Base-by-base conservation (phyloP, 2,329 filamentous ascomycete species). In the Colletotrichum sansevieriae region DNA sequence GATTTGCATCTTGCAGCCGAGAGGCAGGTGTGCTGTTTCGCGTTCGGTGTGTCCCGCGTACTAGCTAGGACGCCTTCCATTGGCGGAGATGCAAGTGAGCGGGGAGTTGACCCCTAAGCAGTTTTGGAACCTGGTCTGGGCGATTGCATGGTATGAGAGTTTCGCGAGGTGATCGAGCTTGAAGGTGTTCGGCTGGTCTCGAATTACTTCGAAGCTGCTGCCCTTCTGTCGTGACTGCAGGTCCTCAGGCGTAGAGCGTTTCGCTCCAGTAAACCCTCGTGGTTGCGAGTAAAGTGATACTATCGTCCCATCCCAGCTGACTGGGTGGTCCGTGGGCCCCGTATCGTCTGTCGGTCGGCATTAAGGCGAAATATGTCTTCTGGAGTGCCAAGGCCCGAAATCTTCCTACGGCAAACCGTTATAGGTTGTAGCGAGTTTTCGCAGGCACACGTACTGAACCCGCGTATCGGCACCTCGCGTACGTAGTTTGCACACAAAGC, bases 381-480 rank as follows among this genome's bases (percentile, higher is more conserved):
- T 29, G 29, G 43, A 56, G 54, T 41, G 54, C 15, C 3, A n/a
- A 35, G 25, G 25, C 25, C 25, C 25, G 5, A 25, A 25, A 15
- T 25, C 43, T 58, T 43, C 41, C 43, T 39, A 15, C 5, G 11
- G 37, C 37, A 39, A 39, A 51, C 54, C 54, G 18, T 35, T 22
- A 22, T 18, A 18, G 18, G 18, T 22, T 47, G 25, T 20, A 46
- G 33, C 22, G n/a, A 13, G 41, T 22, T 41, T 18, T 11, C n/a
- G 37, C n/a, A 12, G 12, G 35, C 29, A 29, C 29, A 29, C 54
- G 43, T 51, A 52, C n/a, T 20, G 35, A 39, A 54, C 18, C 60
- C 54, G 60, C 54, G 54, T 68, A 65, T 65, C 44, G 58, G 65
- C 65, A 54, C n/a, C 46, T 59, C 60, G 54, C 60, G 60, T 64